A percentile compares a stretch with the other conserved stretches of the same genome.
phyloP scores from a whole-genome alignment of 345 rosid genomes.

The Raphanus raphanistrum region DNA sequence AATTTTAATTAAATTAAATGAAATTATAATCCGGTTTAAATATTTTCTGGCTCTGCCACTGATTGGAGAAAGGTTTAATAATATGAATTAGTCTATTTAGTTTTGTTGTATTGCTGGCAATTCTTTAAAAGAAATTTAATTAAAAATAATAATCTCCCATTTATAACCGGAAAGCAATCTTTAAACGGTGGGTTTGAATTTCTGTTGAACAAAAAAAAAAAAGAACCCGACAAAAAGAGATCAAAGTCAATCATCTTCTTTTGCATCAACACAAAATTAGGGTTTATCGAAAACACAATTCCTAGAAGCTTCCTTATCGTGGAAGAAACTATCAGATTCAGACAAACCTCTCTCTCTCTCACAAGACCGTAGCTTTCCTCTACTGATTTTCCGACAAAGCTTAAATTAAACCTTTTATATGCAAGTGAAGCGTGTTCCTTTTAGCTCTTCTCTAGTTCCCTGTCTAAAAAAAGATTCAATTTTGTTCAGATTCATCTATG shows the following conservation, averaged over 20 bases:
- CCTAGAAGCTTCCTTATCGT: slow-evolving; percentile 6
- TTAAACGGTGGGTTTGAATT: slow-evolving; percentile 36
- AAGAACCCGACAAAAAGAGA: slow-evolving; percentile 32
- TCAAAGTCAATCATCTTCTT: slow-evolving; percentile 20
- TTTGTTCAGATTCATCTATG: neutral
- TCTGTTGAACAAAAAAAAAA: slow-evolving; percentile 17
- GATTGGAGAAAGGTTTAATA: no score
- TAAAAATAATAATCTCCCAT: neutral
- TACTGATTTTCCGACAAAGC: slow-evolving; percentile 19
- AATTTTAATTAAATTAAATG: no score
- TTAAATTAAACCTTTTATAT: neutral
- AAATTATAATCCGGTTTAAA: no score
- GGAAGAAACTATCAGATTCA: slow-evolving; percentile 16
- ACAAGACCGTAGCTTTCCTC: slow-evolving; percentile 9
- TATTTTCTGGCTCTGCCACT: no score
- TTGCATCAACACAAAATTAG: slow-evolving; percentile 33
- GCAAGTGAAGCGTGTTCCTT: neutral
- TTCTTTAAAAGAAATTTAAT: neutral
- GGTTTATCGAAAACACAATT: slow-evolving; percentile 30
- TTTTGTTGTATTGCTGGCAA: neutral
- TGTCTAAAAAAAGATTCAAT: neutral
- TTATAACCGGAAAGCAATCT: slow-evolving; percentile 31
- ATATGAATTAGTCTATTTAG: no score
- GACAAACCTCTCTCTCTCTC: neutral
- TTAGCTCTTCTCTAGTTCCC: neutral